Base-by-base conservation (phyloP, 176 grass and related monocot genomes). In the Phoenix dactylifera region DNA sequence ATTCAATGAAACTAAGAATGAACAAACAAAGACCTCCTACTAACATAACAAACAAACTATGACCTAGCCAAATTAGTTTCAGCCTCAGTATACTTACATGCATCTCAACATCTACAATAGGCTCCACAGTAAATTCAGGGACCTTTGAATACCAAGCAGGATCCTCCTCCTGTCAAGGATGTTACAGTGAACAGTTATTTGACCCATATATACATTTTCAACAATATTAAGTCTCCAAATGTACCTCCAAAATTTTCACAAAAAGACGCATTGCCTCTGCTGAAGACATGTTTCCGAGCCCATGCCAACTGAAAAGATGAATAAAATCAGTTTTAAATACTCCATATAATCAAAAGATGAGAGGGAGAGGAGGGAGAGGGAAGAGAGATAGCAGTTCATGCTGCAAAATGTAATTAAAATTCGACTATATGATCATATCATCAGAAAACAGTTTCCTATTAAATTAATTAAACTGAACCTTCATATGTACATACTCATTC, bases 181-280 rank as follows among this genome's bases (percentile, higher is more conserved):
- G 1, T 49, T 71, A 26, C 70, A 57, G 62, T 44, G 35, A 44
- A 3, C 35, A 44, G 10, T 44, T 44, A 14, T 44, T 44, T 44
- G 35, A 44, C 10, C 10, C 35, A 44, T 12, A 44, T 44, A 44
- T 44, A 44, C 35, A 44, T 44, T 12, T 30, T 9, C 1, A 2
- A 44, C 35, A 44, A 44, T 44, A 3, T 14, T 44, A 44, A 44
- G 35, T 2, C 35, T 44, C 9, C 35, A 2, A 44, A 55, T 35
- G 60, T 91, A 99, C 94, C 94, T 93, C 94, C 64, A 99, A 77
- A 55, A 99, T 89, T 82, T 99, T 99, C 66, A 99, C 94, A 59
- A 99, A 98, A 62, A 99, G 76, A 19, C 85, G 88, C 93, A 99
- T 99, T 24, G 94, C 94, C 82, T 99, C 94, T 0, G 85, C 64